These are phyloP conservation scores for Apophysomyces trapeziformis DNA, from an alignment of 371 early-diverging fungal species.

Conservation along the genomic window DNA sequence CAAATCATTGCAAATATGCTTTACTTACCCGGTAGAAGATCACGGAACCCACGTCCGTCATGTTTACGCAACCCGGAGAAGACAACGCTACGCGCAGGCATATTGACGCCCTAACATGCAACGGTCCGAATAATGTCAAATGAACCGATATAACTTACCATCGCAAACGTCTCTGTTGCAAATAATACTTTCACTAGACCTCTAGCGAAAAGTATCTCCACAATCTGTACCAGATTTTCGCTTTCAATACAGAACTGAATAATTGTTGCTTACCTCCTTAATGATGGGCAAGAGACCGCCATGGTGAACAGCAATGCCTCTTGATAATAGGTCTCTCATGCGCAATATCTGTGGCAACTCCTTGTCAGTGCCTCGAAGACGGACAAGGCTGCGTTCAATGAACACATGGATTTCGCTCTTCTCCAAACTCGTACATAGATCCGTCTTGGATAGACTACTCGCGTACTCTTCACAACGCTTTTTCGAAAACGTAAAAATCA, in stretches of 20 bases:
- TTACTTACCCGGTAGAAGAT: conserved; percentile 74
- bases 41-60: conserved; percentile 87
- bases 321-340: conserved; percentile 82
- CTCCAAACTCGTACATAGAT: conserved; percentile 77
- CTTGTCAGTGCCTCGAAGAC: conserved; percentile 82
- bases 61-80: conserved; percentile 94
- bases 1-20: neutral
- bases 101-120: conserved; percentile 88
- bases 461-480: conserved; percentile 97
- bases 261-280: conserved; percentile 77
- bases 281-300: conserved; percentile 97
- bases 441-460: conserved; percentile 71
- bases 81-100: conserved; percentile 97
- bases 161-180: conserved; percentile 61
- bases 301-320: conserved; percentile 99
- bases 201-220: conserved; percentile 96
- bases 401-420: conserved; percentile 90
- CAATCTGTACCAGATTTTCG: conserved; percentile 58
- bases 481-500: conserved; percentile 97
- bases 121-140: neutral
- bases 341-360: conserved; percentile 91
- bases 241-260: neutral
- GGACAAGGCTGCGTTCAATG: conserved; percentile 77
- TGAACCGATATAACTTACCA: conserved; percentile 29
- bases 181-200: conserved; percentile 88